phyloP scores from a whole-genome alignment of 192 early-diverging fungal species.

The Gonapodya prolifera region DNA sequence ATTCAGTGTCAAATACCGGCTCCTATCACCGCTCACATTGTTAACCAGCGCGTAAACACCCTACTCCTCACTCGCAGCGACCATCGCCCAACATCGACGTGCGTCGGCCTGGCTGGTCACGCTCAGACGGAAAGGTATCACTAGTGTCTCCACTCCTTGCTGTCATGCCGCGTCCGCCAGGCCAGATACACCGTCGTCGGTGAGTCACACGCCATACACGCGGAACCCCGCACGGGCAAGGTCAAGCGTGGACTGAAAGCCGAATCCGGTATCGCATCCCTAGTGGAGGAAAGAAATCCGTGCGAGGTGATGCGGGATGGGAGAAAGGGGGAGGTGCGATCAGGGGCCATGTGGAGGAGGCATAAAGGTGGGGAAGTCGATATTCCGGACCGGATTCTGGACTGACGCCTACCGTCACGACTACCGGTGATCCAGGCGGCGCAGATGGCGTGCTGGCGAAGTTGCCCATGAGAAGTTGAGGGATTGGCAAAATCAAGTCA shows the following conservation, averaged over 20 bases:
- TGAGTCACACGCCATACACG: constrained; percentile 17
- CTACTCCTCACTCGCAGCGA: background rate
- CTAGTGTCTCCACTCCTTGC: background rate
- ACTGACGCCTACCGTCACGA: background rate
- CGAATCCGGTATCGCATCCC: constrained; percentile 28
- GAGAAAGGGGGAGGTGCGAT: too few species aligned
- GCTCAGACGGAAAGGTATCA: constrained; percentile 14
- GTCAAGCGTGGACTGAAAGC: constrained; percentile 10
- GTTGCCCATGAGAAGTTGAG: too few species aligned
- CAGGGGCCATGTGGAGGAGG: too few species aligned
- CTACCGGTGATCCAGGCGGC: background rate
- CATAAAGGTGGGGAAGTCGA: too few species aligned
- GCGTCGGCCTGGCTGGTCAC: constrained; percentile 18
- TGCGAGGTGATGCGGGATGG: too few species aligned
- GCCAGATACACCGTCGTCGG: constrained; percentile 8
- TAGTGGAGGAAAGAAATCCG: too few species aligned
- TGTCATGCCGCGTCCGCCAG: background rate
- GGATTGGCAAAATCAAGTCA: too few species aligned
- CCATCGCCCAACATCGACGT: constrained; percentile 1
- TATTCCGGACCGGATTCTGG: background rate
- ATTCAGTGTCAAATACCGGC: background rate
- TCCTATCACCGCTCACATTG: constrained; percentile 7
- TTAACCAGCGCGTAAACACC: constrained; percentile 17
- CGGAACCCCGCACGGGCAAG: constrained; percentile 7
- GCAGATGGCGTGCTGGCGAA: background rate